Conservation (phyloP, 768 basidiomycete species). For the Podaxis carcinomalis region DNA sequence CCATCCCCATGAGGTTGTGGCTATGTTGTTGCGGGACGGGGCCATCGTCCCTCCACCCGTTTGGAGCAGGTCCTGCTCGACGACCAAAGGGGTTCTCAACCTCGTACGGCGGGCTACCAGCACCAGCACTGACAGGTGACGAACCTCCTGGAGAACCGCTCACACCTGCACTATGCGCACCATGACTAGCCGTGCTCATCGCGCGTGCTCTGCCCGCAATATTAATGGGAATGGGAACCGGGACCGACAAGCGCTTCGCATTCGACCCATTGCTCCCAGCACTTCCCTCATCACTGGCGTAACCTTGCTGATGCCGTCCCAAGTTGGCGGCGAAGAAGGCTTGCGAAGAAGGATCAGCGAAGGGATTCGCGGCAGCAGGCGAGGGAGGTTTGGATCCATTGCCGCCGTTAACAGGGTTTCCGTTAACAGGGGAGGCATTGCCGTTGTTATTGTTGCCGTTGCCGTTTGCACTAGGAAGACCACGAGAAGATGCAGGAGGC, state of each 20-base stretch:
- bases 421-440: slow-evolving; percentile 7
- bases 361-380: slow-evolving; percentile 5
- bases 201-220: slow-evolving; percentile 4
- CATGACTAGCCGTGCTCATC: slow-evolving; percentile 10
- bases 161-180: background rate
- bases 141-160: slow-evolving; percentile 7
- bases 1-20: slow-evolving; percentile 10
- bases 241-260: slow-evolving; percentile 5
- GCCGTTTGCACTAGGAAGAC: slow-evolving; percentile 13
- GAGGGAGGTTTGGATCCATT: slow-evolving; percentile 12
- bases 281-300: slow-evolving; percentile 6
- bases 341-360: slow-evolving; percentile 10
- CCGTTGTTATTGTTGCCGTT: slow-evolving; percentile 12
- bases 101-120: slow-evolving; percentile 14
- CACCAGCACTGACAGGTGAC: slow-evolving; percentile 9
- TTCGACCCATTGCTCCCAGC: slow-evolving; percentile 10
- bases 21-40: background rate
- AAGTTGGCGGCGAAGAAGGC: slow-evolving; percentile 11
- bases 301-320: slow-evolving; percentile 11
- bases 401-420: slow-evolving; percentile 5
- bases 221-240: slow-evolving; percentile 2
- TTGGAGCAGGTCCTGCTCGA: background rate
- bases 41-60: slow-evolving; percentile 8
- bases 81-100: slow-evolving; percentile 4
- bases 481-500: slow-evolving; percentile 19